A percentile compares a stretch with the other conserved stretches of the same genome.
phyloP scores from a whole-genome alignment of 208 protist species.

The Spironucleus salmonicida region DNA sequence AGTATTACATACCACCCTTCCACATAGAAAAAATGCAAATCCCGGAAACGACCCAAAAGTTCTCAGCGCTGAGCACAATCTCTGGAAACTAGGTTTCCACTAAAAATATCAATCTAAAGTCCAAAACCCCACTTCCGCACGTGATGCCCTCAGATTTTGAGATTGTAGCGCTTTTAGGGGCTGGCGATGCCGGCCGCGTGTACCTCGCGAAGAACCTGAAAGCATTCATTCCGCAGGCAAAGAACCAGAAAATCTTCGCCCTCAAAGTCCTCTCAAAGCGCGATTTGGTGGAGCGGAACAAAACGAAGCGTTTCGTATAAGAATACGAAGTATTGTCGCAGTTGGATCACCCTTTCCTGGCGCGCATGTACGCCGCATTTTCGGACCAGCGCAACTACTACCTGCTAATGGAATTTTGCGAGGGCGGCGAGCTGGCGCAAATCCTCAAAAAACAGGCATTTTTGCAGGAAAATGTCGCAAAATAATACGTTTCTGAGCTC shows the following conservation, averaged over 20 bases:
- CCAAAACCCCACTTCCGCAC: too few species aligned
- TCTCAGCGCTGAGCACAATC: too few species aligned
- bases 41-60: too few species aligned
- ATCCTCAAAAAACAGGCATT: neutral
- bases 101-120: too few species aligned
- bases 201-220: neutral
- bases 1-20: too few species aligned
- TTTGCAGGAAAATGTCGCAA: conserved; percentile 32
- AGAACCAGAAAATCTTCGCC: neutral
- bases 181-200: conserved; percentile 4
- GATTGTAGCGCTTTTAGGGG: neutral
- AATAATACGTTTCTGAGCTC: conserved; percentile 50
- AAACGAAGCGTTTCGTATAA: neutral
- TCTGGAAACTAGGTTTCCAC: too few species aligned
- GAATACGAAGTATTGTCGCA: conserved; percentile 17
- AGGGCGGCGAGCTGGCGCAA: conserved; percentile 21
- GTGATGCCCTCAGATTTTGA: too few species aligned
- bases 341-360: conserved; percentile 61
- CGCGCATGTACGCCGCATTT: conserved; percentile 62
- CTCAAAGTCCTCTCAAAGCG: neutral
- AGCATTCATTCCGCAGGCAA: neutral
- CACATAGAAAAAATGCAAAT: too few species aligned
- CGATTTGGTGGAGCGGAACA: conserved; percentile 28
- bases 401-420: conserved; percentile 56
- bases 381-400: conserved; percentile 63